phyloP scores from a whole-genome alignment of 208 protist species.

The Leishmania turanica region DNA sequence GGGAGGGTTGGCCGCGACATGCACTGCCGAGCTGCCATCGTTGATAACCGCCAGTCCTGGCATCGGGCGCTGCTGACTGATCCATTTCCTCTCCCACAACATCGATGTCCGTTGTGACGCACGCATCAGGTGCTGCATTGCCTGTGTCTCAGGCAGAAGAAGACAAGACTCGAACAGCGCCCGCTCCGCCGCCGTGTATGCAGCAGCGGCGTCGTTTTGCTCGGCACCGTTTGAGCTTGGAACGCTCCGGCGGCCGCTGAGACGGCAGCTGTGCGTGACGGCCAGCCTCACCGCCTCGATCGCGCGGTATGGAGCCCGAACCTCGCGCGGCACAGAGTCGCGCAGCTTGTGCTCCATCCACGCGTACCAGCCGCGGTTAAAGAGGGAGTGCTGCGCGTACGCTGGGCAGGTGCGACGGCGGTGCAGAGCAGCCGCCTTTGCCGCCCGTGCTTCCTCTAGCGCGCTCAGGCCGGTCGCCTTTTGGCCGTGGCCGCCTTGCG shows the following conservation, averaged over 20 bases:
- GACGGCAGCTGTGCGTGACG: constrained; percentile 9
- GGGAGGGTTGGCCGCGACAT: background rate
- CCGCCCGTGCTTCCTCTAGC: background rate
- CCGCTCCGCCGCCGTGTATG: constrained; percentile 42
- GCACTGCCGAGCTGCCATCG: background rate
- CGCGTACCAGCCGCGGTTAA: constrained; percentile 39
- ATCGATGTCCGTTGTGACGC: constrained; percentile 41
- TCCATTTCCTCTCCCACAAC: constrained; percentile 19
- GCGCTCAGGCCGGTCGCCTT: background rate
- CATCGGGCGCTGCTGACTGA: constrained; percentile 1
- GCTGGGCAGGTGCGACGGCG: constrained; percentile 17
- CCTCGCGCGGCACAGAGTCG: constrained; percentile 41
- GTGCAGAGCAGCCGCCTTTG: constrained; percentile 11
- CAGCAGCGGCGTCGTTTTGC: background rate
- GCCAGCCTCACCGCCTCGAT: constrained; percentile 55
- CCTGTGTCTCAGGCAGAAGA: constrained; percentile 42
- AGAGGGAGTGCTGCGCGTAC: constrained; percentile 19
- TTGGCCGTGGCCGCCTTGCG: background rate
- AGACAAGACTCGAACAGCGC: constrained; percentile 52
- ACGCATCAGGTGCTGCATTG: constrained; percentile 77
- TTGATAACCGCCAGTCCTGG: background rate
- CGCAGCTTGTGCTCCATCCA: constrained; percentile 49
- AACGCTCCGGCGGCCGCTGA: background rate
- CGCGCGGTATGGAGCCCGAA: constrained; percentile 42
- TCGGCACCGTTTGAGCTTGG: too few relatives aligned